Evolutionary conservation across 2,329 filamentous ascomycete species (phyloP).

Genomic region (Talaromyces sp.): DNA sequence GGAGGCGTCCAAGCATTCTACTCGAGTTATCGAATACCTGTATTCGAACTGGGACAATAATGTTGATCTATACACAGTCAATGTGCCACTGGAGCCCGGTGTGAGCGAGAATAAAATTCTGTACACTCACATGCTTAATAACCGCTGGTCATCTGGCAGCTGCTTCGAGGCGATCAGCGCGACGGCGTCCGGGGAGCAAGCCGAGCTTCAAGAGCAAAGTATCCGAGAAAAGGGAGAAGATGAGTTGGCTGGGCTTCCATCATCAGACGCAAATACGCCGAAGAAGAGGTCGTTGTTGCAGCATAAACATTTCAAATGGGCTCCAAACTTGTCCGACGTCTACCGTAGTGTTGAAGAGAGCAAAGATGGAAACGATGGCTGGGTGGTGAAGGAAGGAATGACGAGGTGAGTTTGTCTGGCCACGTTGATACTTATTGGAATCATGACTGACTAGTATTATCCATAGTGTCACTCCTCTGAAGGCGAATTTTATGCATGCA

Average conservation of each 20-base stretch:
- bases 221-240: constrained; percentile 62
- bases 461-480: constrained; percentile 75
- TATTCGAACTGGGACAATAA: constrained; percentile 67
- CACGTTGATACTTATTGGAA: background rate
- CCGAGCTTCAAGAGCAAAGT: constrained; percentile 64
- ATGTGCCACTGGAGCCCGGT: constrained; percentile 77
- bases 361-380: constrained; percentile 81
- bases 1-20: constrained; percentile 67
- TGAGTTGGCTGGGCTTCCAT: constrained; percentile 21
- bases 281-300: constrained; percentile 48
- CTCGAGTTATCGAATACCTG: constrained; percentile 74
- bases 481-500: constrained; percentile 85
- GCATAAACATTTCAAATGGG: constrained; percentile 94
- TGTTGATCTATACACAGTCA: constrained; percentile 84
- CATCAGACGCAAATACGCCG: constrained; percentile 15
- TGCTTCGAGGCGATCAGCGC: constrained; percentile 78
- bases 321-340: constrained; percentile 79
- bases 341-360: constrained; percentile 79
- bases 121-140: constrained; percentile 85
- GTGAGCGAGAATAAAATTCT: constrained; percentile 67
- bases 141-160: constrained; percentile 77
- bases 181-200: constrained; percentile 53
- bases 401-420: constrained; percentile 60
- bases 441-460: constrained; percentile 11
- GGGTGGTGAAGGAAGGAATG: constrained; percentile 80